Percentiles rank a stretch among this genome's conserved stretches.
Evolutionary conservation across 352 stramenopile genomes (phyloP).

Genomic region (Detonula confervacea): DNA sequence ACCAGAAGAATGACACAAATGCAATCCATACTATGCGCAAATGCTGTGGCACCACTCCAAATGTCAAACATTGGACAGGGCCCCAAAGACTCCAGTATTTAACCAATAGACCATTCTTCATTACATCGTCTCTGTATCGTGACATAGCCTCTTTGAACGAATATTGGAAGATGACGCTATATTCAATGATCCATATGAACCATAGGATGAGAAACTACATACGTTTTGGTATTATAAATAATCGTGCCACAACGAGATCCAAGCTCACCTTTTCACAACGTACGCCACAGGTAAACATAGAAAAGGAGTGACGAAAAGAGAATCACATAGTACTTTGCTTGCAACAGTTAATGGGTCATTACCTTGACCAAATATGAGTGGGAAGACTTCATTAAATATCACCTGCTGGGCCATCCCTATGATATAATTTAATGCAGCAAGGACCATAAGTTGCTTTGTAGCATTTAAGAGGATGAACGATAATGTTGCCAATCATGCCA

Average conservation of each 20-base stretch:
- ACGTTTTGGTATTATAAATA: no score
- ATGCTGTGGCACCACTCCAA: constrained; percentile 61
- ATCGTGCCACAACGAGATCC: no score
- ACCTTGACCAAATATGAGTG: constrained; percentile 49
- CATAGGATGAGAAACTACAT: no score
- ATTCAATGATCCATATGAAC: no score
- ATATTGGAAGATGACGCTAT: constrained; percentile 49
- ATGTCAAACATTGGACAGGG: constrained; percentile 60
- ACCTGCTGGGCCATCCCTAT: constrained; percentile 48
- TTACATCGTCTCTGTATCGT: constrained; percentile 56
- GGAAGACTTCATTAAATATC: constrained; percentile 63
- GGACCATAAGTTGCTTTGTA: no score
- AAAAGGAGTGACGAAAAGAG: constrained; percentile 48
- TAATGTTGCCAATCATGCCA: no score
- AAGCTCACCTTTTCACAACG: constrained; percentile 53
- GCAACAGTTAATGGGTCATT: constrained; percentile 31
- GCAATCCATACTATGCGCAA: constrained; percentile 67
- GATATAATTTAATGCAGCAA: constrained; percentile 2
- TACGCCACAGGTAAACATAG: constrained; percentile 62
- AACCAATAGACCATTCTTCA: constrained; percentile 48
- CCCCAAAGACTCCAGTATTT: constrained; percentile 62
- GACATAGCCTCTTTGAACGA: constrained; percentile 19
- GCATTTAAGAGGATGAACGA: no score
- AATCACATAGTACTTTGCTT: constrained; percentile 56
- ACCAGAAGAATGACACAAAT: constrained; percentile 73